Evolutionary conservation across 2,329 filamentous ascomycete genomes (phyloP).

Genomic region (Exophiala dermatitidis): DNA sequence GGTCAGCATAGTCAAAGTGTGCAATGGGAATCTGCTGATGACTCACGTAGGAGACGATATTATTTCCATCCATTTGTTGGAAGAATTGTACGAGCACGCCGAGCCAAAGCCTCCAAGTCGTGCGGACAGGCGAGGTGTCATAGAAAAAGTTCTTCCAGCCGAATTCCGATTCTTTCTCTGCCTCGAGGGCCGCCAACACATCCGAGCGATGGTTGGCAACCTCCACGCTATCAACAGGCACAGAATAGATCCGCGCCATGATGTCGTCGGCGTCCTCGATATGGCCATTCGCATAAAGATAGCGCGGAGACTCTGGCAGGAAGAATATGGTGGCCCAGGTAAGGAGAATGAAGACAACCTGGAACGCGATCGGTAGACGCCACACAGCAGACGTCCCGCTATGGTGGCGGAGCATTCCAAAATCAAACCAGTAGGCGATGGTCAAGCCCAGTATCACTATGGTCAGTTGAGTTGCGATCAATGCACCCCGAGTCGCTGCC

Average conservation of each 20-base stretch:
- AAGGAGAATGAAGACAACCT: slow-evolving; percentile 39
- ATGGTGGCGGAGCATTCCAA: slow-evolving; percentile 13
- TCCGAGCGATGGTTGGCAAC: slow-evolving; percentile 12
- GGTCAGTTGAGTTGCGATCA: slow-evolving; percentile 18
- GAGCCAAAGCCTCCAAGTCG: slow-evolving; percentile 18
- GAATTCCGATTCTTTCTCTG: slow-evolving; percentile 18
- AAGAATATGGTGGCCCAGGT: slow-evolving; percentile 32
- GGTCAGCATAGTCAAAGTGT: not conserved
- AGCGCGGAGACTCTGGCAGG: slow-evolving; percentile 34
- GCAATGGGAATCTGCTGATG: not conserved
- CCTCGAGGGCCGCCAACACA: slow-evolving; percentile 14
- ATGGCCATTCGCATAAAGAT: slow-evolving; percentile 12
- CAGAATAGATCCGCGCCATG: slow-evolving; percentile 17
- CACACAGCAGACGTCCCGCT: slow-evolving; percentile 22
- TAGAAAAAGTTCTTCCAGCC: slow-evolving; percentile 15
- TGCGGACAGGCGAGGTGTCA: slow-evolving; percentile 13
- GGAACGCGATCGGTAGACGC: slow-evolving; percentile 45
- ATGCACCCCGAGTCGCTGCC: slow-evolving; percentile 8
- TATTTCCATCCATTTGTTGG: slow-evolving; percentile 19
- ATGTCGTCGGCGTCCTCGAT: slow-evolving; percentile 14
- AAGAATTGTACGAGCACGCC: slow-evolving; percentile 16
- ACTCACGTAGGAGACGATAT: slow-evolving; percentile 10
- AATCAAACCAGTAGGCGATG: slow-evolving; percentile 20
- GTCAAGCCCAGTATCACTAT: slow-evolving; percentile 12
- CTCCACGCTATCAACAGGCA: slow-evolving; percentile 7